Conservation (phyloP, 2,329 filamentous ascomycete species). For the Fusarium veterinarium region DNA sequence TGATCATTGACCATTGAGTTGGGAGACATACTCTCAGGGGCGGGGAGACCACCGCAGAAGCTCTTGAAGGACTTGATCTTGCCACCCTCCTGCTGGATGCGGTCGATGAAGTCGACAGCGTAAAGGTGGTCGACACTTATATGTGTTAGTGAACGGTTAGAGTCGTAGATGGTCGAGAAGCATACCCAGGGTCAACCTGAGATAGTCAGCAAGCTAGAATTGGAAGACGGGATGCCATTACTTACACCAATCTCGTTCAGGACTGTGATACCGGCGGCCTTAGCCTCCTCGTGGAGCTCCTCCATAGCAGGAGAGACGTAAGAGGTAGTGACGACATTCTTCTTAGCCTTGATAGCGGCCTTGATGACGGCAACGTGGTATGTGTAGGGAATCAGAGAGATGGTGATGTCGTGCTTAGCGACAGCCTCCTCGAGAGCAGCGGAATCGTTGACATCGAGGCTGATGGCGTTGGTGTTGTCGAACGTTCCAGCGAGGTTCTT, state of each 20-base stretch:
- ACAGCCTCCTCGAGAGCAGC: constrained; percentile 83
- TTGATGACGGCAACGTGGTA: constrained; percentile 92
- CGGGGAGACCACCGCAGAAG: constrained; percentile 84
- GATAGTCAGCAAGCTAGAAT: not conserved
- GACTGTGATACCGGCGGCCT: constrained; percentile 93
- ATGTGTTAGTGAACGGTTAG: not conserved
- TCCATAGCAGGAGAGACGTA: constrained; percentile 94
- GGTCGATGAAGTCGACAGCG: constrained; percentile 87
- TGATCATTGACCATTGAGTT: not conserved
- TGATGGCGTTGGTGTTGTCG: constrained; percentile 78
- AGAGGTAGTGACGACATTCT: constrained; percentile 93
- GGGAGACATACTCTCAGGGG: constrained; percentile 59
- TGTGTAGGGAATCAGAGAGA: constrained; percentile 90
- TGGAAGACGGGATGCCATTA: not conserved
- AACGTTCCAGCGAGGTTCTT: constrained; percentile 79
- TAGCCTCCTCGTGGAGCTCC: constrained; percentile 84
- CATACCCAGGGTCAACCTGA: constrained; percentile 42
- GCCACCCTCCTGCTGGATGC: constrained; percentile 88
- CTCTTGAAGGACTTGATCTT: constrained; percentile 85
- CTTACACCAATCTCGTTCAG: constrained; percentile 93
- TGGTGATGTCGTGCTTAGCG: constrained; percentile 81
- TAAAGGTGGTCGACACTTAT: constrained; percentile 60
- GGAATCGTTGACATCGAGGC: constrained; percentile 84
- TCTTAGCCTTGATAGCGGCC: constrained; percentile 91
- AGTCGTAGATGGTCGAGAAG: not conserved